Evolutionary conservation across 495 filamentous ascomycete genomes (phyloP).

Genomic region (Penicillium angulare): DNA sequence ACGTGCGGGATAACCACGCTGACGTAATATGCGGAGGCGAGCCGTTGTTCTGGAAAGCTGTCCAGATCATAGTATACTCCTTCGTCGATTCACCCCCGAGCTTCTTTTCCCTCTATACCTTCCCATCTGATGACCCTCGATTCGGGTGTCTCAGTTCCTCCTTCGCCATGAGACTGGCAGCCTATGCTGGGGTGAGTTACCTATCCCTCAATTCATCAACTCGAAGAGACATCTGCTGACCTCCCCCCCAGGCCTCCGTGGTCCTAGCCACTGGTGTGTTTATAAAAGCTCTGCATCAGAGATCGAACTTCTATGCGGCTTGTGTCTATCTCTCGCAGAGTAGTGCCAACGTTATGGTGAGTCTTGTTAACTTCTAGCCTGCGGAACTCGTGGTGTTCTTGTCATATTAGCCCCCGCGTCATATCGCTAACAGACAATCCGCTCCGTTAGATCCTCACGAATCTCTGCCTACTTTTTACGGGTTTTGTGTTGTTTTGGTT

Average conservation of each 20-base stretch:
- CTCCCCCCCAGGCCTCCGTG: conserved; percentile 59
- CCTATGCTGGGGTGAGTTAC: conserved; percentile 50
- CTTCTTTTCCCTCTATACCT: conserved; percentile 15
- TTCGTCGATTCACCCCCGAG: conserved; percentile 17
- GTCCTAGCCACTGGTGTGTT: conserved; percentile 79
- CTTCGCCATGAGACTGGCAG: conserved; percentile 51
- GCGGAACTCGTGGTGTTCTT: background rate
- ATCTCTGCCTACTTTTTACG: conserved; percentile 75
- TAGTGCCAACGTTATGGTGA: conserved; percentile 89
- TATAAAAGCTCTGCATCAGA: conserved; percentile 86
- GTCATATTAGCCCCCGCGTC: background rate
- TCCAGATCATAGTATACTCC: conserved; percentile 33
- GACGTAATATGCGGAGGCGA: conserved; percentile 38
- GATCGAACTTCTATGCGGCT: conserved; percentile 95
- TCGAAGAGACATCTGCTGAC: conserved; percentile 16
- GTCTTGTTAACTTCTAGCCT: conserved; percentile 12
- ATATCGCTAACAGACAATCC: conserved; percentile 5
- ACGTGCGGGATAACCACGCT: conserved; percentile 14
- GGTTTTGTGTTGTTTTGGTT: conserved; percentile 78
- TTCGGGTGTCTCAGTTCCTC: conserved; percentile 17
- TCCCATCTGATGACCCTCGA: conserved; percentile 32
- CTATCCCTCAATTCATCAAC: background rate
- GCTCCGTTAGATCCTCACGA: conserved; percentile 73
- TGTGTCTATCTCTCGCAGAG: conserved; percentile 95
- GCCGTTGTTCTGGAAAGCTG: conserved; percentile 35